Evolutionary conservation across 139 green algal species (phyloP).

Genomic region (Micromonas pusilla): DNA sequence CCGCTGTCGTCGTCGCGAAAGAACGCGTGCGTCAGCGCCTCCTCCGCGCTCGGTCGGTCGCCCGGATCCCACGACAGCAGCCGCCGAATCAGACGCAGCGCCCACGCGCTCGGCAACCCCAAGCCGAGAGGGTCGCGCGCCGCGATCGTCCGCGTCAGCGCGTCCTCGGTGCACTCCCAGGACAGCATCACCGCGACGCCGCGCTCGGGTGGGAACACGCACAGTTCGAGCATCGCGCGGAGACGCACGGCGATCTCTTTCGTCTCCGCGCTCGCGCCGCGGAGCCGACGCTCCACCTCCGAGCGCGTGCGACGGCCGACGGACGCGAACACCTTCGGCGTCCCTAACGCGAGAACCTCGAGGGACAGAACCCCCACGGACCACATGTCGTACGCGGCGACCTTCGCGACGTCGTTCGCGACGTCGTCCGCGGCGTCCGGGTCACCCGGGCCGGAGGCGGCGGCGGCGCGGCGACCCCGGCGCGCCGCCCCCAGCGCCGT

Average conservation of each 20-base stretch:
- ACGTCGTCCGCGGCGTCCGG: too few species aligned
- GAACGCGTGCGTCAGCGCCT: constrained; percentile 23
- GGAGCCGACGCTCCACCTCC: neutral
- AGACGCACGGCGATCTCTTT: neutral
- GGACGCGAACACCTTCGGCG: neutral
- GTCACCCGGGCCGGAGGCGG: neutral
- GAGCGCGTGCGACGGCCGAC: neutral
- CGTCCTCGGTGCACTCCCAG: constrained; percentile 22
- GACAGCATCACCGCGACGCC: constrained; percentile 3
- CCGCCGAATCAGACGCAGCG: constrained; percentile 13
- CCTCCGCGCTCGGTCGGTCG: neutral
- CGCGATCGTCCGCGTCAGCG: neutral
- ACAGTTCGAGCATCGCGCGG: constrained; percentile 24
- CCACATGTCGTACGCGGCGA: constrained; percentile 26
- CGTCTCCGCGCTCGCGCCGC: neutral
- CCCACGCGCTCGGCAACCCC: constrained; percentile 15
- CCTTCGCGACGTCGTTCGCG: neutral
- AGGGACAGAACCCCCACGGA: constrained; percentile 6
- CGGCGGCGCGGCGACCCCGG: too few species aligned
- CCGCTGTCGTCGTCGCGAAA: constrained; percentile 6
- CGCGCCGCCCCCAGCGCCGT: too few species aligned
- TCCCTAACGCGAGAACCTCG: constrained; percentile 15
- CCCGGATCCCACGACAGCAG: constrained; percentile 21
- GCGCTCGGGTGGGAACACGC: constrained; percentile 9
- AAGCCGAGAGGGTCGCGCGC: constrained; percentile 10